phyloP scores from a whole-genome alignment of 768 basidiomycete genomes.

The Termitomyces sp. region DNA sequence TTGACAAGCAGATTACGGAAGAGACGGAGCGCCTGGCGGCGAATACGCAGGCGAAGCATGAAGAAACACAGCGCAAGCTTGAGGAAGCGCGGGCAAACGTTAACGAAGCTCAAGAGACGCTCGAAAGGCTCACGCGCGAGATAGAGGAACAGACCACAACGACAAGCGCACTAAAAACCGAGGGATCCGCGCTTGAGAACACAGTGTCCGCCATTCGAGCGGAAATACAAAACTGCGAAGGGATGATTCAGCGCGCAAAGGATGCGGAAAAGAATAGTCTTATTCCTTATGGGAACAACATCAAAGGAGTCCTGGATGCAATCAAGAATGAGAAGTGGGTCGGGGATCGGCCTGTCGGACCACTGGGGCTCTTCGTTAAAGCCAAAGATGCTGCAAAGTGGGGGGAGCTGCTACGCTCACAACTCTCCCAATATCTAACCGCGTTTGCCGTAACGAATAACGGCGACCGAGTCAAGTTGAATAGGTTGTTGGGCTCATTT shows the following conservation, averaged over 20 bases:
- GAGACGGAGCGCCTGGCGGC: conserved; percentile 51
- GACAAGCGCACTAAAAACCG: conserved; percentile 24
- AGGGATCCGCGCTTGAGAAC: conserved; percentile 34
- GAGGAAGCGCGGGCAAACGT: conserved; percentile 38
- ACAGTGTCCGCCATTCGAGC: conserved; percentile 24
- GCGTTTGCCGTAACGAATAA: conserved; percentile 74
- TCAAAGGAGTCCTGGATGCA: conserved; percentile 49
- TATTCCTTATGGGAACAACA: conserved; percentile 57
- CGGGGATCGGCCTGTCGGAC: conserved; percentile 68
- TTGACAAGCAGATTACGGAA: conserved; percentile 44
- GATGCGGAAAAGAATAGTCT: conserved; percentile 54
- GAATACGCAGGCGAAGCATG: conserved; percentile 58
- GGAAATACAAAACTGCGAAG: conserved; percentile 40
- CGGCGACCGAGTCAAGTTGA: conserved; percentile 55
- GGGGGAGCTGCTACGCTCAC: conserved; percentile 57
- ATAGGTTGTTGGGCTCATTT: conserved; percentile 45
- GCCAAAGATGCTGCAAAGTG: conserved; percentile 62
- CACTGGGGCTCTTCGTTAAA: conserved; percentile 75
- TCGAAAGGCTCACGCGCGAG: conserved; percentile 25
- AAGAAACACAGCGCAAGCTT: conserved; percentile 50
- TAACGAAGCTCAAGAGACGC: conserved; percentile 28
- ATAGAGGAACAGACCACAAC: conserved; percentile 26
- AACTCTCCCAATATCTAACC: conserved; percentile 54
- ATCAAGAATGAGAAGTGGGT: conserved; percentile 54
- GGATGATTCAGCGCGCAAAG: conserved; percentile 44